Evolutionary conservation across 441 rosid genomes (phyloP).

Genomic region (Gossypium aridum): DNA sequence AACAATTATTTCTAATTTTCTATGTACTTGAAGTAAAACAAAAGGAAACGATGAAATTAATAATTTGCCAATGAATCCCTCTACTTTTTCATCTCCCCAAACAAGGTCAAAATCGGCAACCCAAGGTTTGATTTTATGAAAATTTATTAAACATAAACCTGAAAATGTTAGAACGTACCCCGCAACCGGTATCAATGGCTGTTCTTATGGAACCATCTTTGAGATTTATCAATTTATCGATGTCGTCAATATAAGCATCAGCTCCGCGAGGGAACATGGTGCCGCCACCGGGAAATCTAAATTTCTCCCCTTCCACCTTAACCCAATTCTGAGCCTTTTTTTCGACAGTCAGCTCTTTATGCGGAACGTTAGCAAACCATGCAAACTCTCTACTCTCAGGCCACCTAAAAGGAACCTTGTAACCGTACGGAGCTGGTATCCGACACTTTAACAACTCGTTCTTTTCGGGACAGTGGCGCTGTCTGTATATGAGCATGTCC

Average conservation of each 20-base stretch:
- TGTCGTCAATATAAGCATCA: conserved; percentile 52
- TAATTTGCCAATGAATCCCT: background rate
- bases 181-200: conserved; percentile 71
- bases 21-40: background rate
- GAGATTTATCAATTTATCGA: conserved; percentile 53
- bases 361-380: conserved; percentile 70
- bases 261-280: conserved; percentile 75
- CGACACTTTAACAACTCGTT: conserved; percentile 35
- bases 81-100: background rate
- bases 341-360: conserved; percentile 56
- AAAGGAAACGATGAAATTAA: background rate
- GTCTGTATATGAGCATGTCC: conserved; percentile 47
- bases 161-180: conserved; percentile 35
- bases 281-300: conserved; percentile 70
- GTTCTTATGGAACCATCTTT: conserved; percentile 55
- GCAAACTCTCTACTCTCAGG: conserved; percentile 54
- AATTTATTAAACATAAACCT: background rate
- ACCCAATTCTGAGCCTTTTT: conserved; percentile 69
- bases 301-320: conserved; percentile 39
- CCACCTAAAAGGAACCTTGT: conserved; percentile 58
- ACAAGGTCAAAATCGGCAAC: background rate
- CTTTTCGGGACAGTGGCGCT: conserved; percentile 76
- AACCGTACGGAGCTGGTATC: conserved; percentile 56
- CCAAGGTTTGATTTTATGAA: background rate
- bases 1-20: background rate